Conservation (phyloP, 2,329 filamentous ascomycete species). For the Aureobasidium pullulans region DNA sequence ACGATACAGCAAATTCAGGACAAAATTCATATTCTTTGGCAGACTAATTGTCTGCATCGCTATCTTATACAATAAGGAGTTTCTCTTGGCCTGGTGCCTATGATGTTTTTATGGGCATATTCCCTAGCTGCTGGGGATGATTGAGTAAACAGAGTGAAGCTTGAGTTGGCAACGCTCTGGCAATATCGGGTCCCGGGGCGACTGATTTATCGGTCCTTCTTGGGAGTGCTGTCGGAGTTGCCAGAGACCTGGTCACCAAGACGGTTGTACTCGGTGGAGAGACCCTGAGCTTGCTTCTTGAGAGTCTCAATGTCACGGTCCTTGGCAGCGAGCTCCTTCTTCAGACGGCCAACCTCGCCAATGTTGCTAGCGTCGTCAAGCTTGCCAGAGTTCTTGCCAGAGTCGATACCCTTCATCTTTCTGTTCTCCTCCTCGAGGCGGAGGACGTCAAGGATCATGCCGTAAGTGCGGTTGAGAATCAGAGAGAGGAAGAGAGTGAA, state of each 20-base stretch:
- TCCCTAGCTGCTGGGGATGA: neutral
- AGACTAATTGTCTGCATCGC: neutral
- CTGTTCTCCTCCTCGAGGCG: constrained; percentile 89
- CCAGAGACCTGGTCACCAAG: constrained; percentile 71
- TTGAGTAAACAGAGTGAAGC: neutral
- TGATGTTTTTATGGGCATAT: neutral
- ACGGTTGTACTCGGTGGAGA: constrained; percentile 77
- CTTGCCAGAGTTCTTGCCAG: constrained; percentile 63
- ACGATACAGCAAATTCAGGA: neutral
- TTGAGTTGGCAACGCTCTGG: neutral
- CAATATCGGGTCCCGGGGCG: neutral
- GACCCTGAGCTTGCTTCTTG: constrained; percentile 84
- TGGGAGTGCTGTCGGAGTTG: constrained; percentile 42
- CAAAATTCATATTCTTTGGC: neutral
- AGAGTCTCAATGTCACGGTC: constrained; percentile 77
- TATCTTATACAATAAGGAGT: constrained; percentile 4
- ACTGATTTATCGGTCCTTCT: constrained; percentile 47
- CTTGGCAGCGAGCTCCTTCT: constrained; percentile 61
- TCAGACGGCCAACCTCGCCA: constrained; percentile 65
- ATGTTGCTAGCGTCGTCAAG: constrained; percentile 64
- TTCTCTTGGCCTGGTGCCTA: neutral
- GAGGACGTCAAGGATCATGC: constrained; percentile 89
- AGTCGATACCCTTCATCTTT: constrained; percentile 61
- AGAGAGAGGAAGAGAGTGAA: constrained; percentile 98
- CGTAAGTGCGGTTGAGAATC: constrained; percentile 98